These are phyloP conservation scores for Posidonia oceanica DNA, from an alignment of 116 monocot genomes.

Conservation along the genomic window DNA sequence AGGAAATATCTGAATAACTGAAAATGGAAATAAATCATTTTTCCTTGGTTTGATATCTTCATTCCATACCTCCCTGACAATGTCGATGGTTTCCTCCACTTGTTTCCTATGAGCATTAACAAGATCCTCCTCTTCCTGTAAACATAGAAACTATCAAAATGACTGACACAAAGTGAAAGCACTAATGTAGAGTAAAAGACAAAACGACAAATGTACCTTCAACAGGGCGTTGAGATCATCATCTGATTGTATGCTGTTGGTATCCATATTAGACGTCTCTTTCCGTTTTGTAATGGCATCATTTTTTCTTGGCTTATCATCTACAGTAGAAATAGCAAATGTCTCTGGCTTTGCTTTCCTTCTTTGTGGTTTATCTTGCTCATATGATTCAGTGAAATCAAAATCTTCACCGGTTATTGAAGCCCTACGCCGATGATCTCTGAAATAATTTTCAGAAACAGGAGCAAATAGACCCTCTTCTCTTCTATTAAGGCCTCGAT, in stretches of 20 bases:
- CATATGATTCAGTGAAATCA: conserved; percentile 33
- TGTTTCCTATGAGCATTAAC: conserved; percentile 81
- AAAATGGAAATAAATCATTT: too few relatives aligned
- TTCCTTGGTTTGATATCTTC: too few relatives aligned
- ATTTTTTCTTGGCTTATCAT: conserved; percentile 23
- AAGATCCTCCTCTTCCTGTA: conserved; percentile 94
- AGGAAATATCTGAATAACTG: too few relatives aligned
- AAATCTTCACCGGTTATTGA: conserved; percentile 24
- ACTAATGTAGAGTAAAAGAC: background rate
- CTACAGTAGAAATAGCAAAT: conserved; percentile 13
- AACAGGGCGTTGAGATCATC: conserved; percentile 72
- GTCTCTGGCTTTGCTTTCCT: conserved; percentile 36
- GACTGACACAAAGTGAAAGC: background rate
- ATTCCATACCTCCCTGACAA: conserved; percentile 60
- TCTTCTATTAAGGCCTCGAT: conserved; percentile 19
- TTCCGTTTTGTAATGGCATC: conserved; percentile 25
- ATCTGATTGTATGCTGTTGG: conserved; percentile 27
- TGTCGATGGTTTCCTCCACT: conserved; percentile 86
- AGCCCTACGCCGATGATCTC: conserved; percentile 26
- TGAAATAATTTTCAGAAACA: conserved; percentile 19
- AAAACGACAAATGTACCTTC: conserved; percentile 27
- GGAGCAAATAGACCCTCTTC: conserved; percentile 19
- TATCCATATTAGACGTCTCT: conserved; percentile 19
- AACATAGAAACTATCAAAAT: conserved; percentile 1
- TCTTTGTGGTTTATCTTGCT: conserved; percentile 23